Evolutionary conservation across 192 early-diverging fungal genomes (phyloP).

Genomic region (Umbelopsis ramanniana): DNA sequence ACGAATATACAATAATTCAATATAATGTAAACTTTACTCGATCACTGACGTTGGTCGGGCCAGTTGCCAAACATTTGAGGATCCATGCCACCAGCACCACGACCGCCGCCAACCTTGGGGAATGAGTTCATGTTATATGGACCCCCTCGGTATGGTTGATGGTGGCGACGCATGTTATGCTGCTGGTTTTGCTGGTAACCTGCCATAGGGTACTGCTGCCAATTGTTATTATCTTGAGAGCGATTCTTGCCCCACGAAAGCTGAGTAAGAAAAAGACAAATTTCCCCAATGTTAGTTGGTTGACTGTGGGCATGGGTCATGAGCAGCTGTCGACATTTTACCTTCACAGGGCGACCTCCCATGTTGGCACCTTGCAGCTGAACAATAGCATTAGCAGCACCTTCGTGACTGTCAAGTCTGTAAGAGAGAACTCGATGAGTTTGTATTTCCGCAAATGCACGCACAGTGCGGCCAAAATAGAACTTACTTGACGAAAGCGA

Average conservation of each 20-base stretch:
- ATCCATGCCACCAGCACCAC: not conserved
- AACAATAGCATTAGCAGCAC: constrained; percentile 88
- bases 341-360: constrained; percentile 79
- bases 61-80: not conserved
- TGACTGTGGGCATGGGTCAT: not conserved
- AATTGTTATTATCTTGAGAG: constrained; percentile 32
- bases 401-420: constrained; percentile 86
- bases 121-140: not conserved
- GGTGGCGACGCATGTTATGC: constrained; percentile 4
- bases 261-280: constrained; percentile 30
- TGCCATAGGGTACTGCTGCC: constrained; percentile 28
- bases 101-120: constrained; percentile 2
- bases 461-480: not conserved
- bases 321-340: constrained; percentile 22
- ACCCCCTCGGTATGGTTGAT: constrained; percentile 3
- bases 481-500: constrained; percentile 83
- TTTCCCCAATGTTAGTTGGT: not conserved
- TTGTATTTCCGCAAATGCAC: not conserved
- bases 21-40: not conserved
- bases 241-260: constrained; percentile 92
- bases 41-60: constrained; percentile 2
- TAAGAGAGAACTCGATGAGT: not conserved
- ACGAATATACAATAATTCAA: constrained; percentile 8
- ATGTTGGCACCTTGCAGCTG: constrained; percentile 73
- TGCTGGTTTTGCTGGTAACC: constrained; percentile 26